Percentiles rank a stretch among this genome's conserved stretches.
Evolutionary conservation across 148 eudicot species (phyloP).

Genomic region (Vaccinium corymbosum): DNA sequence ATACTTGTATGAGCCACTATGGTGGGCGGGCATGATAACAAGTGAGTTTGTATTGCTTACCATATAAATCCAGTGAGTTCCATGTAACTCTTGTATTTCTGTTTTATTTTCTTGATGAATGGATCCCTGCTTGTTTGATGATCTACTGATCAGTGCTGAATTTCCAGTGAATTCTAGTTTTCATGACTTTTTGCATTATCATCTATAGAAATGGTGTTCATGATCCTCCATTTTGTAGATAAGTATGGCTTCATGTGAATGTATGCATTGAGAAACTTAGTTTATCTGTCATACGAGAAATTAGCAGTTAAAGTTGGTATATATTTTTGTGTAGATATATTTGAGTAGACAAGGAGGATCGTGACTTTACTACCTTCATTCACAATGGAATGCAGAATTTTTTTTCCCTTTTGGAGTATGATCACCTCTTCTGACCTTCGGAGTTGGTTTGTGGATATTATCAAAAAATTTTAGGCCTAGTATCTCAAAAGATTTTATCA

Average conservation of each 20-base stretch:
- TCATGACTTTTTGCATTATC: neutral
- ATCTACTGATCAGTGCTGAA: neutral
- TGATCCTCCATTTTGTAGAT: neutral
- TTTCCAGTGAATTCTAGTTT: neutral
- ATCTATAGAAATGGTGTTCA: neutral
- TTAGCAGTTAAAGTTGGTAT: neutral
- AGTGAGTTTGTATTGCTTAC: conserved; percentile 39
- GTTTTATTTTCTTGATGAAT: neutral
- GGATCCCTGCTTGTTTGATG: neutral
- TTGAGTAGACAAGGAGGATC: neutral
- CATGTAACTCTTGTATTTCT: no score
- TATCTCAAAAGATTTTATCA: no score
- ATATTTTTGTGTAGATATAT: neutral
- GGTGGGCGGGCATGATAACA: conserved; percentile 90
- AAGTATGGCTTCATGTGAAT: neutral
- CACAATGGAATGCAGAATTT: neutral
- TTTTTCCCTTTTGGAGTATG: neutral
- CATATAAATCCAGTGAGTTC: neutral
- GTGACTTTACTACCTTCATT: neutral
- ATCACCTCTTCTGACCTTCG: neutral
- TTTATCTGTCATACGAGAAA: neutral
- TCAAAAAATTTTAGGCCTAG: neutral
- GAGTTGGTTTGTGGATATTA: neutral
- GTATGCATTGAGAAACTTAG: neutral
- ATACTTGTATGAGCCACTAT: conserved; percentile 72